These are phyloP conservation scores for Coffea eugenioides DNA, from an alignment of 257 asterid genomes.

Conservation along the genomic window DNA sequence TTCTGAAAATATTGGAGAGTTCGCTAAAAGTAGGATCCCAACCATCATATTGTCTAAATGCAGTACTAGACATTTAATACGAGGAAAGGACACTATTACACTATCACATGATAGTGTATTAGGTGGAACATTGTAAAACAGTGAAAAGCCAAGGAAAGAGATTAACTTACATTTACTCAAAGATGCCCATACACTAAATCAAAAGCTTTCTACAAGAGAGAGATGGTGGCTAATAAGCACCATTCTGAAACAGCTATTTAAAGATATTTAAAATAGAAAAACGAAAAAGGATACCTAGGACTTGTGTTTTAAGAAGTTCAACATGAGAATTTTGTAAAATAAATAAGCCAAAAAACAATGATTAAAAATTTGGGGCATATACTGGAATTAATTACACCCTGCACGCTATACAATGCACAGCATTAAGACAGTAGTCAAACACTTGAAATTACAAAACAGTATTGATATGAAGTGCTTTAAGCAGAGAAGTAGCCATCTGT, in stretches of 20 bases:
- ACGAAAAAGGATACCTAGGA: neutral
- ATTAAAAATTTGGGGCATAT: neutral
- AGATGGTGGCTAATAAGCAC: neutral
- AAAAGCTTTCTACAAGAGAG: neutral
- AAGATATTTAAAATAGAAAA: neutral
- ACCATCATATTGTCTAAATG: too few species aligned
- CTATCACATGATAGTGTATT: too few species aligned
- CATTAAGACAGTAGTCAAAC: neutral
- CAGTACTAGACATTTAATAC: too few species aligned
- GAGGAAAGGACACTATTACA: too few species aligned
- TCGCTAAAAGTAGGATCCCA: too few species aligned
- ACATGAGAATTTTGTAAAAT: neutral
- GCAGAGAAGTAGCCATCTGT: slow-evolving; percentile 98
- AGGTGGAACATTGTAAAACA: too few species aligned
- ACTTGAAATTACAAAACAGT: slow-evolving; percentile 61
- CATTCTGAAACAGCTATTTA: neutral
- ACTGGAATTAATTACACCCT: slow-evolving; percentile 13
- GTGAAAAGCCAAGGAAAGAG: neutral
- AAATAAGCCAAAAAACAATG: neutral
- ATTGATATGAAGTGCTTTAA: slow-evolving; percentile 92
- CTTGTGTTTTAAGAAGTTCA: neutral
- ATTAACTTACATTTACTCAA: neutral
- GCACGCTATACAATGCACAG: slow-evolving; percentile 14
- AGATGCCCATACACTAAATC: neutral
- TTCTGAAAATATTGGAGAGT: too few species aligned